Base-by-base conservation (phyloP, 1,139 yeast genomes). In the Kodamaea sp. region DNA sequence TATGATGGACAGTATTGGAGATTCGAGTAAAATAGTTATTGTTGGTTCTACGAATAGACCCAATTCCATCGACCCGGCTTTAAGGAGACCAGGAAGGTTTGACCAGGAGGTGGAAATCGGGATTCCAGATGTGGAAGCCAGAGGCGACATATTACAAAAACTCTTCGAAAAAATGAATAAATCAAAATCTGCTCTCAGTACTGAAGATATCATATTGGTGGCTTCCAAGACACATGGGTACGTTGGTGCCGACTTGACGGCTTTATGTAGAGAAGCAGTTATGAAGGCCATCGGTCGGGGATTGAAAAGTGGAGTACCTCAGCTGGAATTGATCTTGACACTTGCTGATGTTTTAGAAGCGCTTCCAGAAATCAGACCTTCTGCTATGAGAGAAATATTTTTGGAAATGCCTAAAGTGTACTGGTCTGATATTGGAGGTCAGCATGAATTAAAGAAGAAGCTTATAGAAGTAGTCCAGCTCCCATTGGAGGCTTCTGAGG, bases 341-440 rank as follows among this genome's bases (percentile, higher is more conserved):
- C 37, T 66, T 7, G 62, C 56, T 1, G 96, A 90, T 51, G 66
- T 90, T 16, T 76, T 78, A 28, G 61, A 61, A 15, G 92, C 97
- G 0, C 59, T 89, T 52, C 64, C 80, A 1, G 94, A 86, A 21
- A 79, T 92, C 6, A 72, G 95, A 32, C 98, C 98, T 1, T 85
- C 95, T 40, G 98, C 97, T 2, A 92, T 94, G 98, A 75, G 96
- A 40, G 98, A 94, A 54, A 87, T 90, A 37, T 82, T 89, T 41
- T 66, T 92, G 35, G 99, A 92, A 51, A 87, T 90, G 75, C 97
- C 98, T 4, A 86, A 88, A 52, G 95, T 90, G 1, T 73, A 77
- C 44, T 92, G 98, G 98, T 66, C 78, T 10, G 98, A 94, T 60
- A 90, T 92, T 47, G 98, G 98, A 13, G 99, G 99, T 1, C 97